These are phyloP conservation scores for Globisporangium heterothallicum DNA, from an alignment of 352 stramenopile genomes.

Conservation along the genomic window DNA sequence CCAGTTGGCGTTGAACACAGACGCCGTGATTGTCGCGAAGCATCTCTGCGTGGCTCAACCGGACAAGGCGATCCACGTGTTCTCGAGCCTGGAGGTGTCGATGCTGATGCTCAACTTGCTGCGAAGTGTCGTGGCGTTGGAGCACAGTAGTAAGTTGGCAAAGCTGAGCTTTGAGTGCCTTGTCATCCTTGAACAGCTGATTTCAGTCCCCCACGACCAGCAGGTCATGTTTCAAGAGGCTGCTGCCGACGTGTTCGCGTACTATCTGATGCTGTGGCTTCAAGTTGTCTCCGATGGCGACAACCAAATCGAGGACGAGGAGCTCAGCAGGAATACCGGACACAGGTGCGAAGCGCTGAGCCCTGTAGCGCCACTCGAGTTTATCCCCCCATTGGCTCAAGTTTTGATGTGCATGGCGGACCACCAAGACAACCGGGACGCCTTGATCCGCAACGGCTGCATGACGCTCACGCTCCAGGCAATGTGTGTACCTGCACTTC, in stretches of 20 bases:
- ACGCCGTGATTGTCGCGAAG: slow-evolving; percentile 16
- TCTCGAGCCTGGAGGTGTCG: slow-evolving; percentile 41
- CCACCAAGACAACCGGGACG: slow-evolving; percentile 17
- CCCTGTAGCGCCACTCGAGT: slow-evolving; percentile 5
- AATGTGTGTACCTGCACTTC: slow-evolving; percentile 17
- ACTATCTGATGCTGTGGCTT: slow-evolving; percentile 33
- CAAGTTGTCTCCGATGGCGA: neutral
- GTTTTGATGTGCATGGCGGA: slow-evolving; percentile 9
- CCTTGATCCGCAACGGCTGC: slow-evolving; percentile 13
- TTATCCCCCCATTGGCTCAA: slow-evolving; percentile 11
- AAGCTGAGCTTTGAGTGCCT: slow-evolving; percentile 30
- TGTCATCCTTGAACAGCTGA: slow-evolving; percentile 35
- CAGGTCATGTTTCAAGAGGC: slow-evolving; percentile 33
- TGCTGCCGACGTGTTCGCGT: slow-evolving; percentile 34
- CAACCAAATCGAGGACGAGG: neutral
- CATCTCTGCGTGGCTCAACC: slow-evolving; percentile 28
- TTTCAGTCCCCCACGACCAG: slow-evolving; percentile 24
- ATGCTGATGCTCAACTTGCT: slow-evolving; percentile 33
- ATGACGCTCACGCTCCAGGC: slow-evolving; percentile 20
- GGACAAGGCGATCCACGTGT: slow-evolving; percentile 24
- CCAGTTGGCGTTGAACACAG: slow-evolving; percentile 16
- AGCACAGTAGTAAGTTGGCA: neutral
- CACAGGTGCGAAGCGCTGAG: slow-evolving; percentile 4
- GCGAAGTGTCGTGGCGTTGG: slow-evolving; percentile 11
- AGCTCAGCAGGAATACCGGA: neutral